A percentile compares a stretch with the other conserved stretches of the same genome.
phyloP scores from a whole-genome alignment of 495 filamentous ascomycete species.

The Neurospora sublineolata region DNA sequence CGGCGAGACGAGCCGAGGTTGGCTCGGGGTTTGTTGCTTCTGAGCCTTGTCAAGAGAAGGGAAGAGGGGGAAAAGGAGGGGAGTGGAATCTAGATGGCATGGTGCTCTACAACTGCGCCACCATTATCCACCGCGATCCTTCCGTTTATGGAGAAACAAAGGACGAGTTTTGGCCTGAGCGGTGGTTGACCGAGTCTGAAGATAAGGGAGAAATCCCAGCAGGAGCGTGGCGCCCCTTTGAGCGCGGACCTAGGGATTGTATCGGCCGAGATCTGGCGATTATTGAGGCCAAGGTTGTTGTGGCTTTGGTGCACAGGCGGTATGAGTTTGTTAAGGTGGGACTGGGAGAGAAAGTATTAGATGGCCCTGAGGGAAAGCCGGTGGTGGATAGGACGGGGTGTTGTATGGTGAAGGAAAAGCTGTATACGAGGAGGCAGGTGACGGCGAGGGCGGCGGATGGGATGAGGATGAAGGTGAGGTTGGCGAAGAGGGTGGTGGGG shows the following conservation, averaged over 20 bases:
- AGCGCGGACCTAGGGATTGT: slow-evolving; percentile 43
- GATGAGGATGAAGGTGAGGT: slow-evolving; percentile 23
- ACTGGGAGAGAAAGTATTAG: slow-evolving; percentile 24
- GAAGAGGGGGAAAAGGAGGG: slow-evolving; percentile 42
- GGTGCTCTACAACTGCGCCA: slow-evolving; percentile 39
- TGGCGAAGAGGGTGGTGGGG: not conserved
- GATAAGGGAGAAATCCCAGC: slow-evolving; percentile 18
- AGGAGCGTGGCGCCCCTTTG: slow-evolving; percentile 42
- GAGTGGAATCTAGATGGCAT: slow-evolving; percentile 38
- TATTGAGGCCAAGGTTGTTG: slow-evolving; percentile 26
- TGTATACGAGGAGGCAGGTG: slow-evolving; percentile 31
- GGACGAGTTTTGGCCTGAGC: slow-evolving; percentile 47
- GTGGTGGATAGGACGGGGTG: slow-evolving; percentile 27
- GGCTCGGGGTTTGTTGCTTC: slow-evolving; percentile 15
- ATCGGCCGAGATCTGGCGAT: slow-evolving; percentile 48
- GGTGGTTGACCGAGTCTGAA: slow-evolving; percentile 43
- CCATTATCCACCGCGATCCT: slow-evolving; percentile 46
- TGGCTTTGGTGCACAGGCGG: slow-evolving; percentile 26
- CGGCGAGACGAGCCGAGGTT: slow-evolving; percentile 22
- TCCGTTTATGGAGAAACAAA: slow-evolving; percentile 45
- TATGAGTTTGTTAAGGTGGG: slow-evolving; percentile 38
- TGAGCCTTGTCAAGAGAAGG: not conserved
- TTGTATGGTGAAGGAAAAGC: slow-evolving; percentile 27
- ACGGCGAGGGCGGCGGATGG: slow-evolving; percentile 29
- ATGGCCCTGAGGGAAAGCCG: slow-evolving; percentile 11